Base-by-base conservation (phyloP, 2,329 filamentous ascomycete genomes). In the Coleophoma cylindrospora region DNA sequence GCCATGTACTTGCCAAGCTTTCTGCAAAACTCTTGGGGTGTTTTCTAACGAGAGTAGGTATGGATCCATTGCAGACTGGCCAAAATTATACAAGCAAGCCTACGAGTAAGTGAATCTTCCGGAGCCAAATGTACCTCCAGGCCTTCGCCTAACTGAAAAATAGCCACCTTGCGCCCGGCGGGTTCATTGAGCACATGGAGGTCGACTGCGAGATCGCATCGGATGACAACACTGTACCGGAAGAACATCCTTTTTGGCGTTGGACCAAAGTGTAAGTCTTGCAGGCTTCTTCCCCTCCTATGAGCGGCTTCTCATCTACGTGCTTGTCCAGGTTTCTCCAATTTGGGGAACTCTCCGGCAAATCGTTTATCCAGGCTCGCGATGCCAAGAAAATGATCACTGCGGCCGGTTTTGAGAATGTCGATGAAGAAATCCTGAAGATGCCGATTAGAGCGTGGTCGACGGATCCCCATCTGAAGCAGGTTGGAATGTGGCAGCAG, bases 11-110 rank as follows among this genome's bases (percentile, higher is more conserved):
- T 38, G 15, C 15, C 11, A 7, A 13, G 11, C 36, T 12, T 38
- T 17, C 36, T 38, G 2, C 13, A 38, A 38, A 38, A 17, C 15
- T 17, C 36, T 38, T 2, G 7, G 36, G 5, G 7, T 38, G 12
- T 5, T n/a, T 38, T 14, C 3, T 38, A 38, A 38, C 13, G 5
- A 2, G 5, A n/a, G 36, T 13, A 38, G 36, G 36, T 38, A 38
- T 17, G 81, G 81, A 32, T 72, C 73, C 43, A 73, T 83, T 52
- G 65, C 71, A 2, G 74, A 81, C 54, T 84, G 80, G 65, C 68
- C 70, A n/a, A 68, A 71, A 17, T 63, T 84, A 6, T 72, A 84
- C 50, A 63, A 66, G 14, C 76, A 78, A 46, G 61, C 71, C 19
- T 74, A 65, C 55, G 67, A 68, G 55, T 73, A 78, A 43, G 27